Evolutionary conservation across 805 yeast genomes (phyloP).

Genomic region (Babjeviella inositovora): DNA sequence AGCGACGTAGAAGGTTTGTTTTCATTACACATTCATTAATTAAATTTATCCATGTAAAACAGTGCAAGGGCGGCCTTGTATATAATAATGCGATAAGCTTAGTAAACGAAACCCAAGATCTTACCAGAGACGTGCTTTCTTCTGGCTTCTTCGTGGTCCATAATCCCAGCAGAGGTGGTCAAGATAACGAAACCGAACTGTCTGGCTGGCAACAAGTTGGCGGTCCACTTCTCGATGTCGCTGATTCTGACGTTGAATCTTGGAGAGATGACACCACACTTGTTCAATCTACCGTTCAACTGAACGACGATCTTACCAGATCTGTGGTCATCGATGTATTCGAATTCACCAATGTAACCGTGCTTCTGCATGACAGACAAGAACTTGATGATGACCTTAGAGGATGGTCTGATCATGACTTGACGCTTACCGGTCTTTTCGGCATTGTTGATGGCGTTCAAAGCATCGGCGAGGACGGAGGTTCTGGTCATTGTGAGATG

Average conservation of each 20-base stretch:
- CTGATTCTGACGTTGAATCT: slow-evolving; percentile 93
- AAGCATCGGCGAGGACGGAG: slow-evolving; percentile 97
- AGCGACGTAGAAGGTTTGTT: too few species aligned
- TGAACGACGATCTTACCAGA: slow-evolving; percentile 94
- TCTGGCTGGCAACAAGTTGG: slow-evolving; percentile 96
- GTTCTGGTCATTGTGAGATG: slow-evolving; percentile 79
- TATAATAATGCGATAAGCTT: slow-evolving; percentile 12
- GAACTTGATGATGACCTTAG: slow-evolving; percentile 96
- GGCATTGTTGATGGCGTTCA: slow-evolving; percentile 96
- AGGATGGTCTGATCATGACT: slow-evolving; percentile 94
- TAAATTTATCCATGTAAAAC: too few species aligned
- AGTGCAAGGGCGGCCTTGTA: too few species aligned
- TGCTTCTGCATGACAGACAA: slow-evolving; percentile 95
- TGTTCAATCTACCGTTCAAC: slow-evolving; percentile 96
- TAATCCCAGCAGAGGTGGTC: slow-evolving; percentile 98
- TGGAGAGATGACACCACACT: slow-evolving; percentile 98
- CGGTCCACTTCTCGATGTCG: slow-evolving; percentile 98
- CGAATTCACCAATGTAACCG: slow-evolving; percentile 96
- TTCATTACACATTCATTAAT: too few species aligned
- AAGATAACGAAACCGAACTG: slow-evolving; percentile 96
- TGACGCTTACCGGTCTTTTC: slow-evolving; percentile 99
- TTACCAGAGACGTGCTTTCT: slow-evolving; percentile 99
- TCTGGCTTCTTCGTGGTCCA: slow-evolving; percentile 99
- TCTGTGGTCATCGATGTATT: slow-evolving; percentile 98
- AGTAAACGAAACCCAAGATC: slow-evolving; percentile 96